phyloP scores from a whole-genome alignment of 2,329 filamentous ascomycete species.

The Monosporascus sp. region DNA sequence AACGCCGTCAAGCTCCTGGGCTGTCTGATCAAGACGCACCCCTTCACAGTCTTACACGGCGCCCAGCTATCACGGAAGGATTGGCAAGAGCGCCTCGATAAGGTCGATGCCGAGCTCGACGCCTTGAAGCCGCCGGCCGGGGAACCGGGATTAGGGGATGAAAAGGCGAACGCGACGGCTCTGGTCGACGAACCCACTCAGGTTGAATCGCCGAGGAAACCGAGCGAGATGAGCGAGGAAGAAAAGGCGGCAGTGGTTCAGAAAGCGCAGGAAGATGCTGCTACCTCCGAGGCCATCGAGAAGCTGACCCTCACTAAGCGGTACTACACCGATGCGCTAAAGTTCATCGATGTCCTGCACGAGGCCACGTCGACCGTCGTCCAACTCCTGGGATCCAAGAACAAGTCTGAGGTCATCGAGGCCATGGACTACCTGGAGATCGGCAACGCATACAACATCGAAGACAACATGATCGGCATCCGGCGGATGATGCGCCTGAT shows the following conservation, averaged over 20 bases:
- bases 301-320: conserved; percentile 82
- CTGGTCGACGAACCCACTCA: conserved; percentile 87
- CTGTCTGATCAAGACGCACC: conserved; percentile 86
- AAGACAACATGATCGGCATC: conserved; percentile 88
- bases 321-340: conserved; percentile 89
- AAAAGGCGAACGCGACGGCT: conserved; percentile 58
- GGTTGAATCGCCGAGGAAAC: conserved; percentile 63
- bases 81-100: conserved; percentile 77
- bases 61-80: conserved; percentile 79
- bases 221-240: conserved; percentile 67
- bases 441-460: conserved; percentile 91
- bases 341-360: conserved; percentile 89
- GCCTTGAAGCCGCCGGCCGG: conserved; percentile 73
- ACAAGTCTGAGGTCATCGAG: conserved; percentile 98
- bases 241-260: conserved; percentile 67
- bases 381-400: conserved; percentile 85
- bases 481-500: conserved; percentile 93
- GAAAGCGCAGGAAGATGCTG: conserved; percentile 80
- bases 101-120: conserved; percentile 76
- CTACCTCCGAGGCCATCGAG: conserved; percentile 80
- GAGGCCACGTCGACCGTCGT: conserved; percentile 74
- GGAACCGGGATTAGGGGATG: conserved; percentile 66
- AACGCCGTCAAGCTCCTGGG: conserved; percentile 92
- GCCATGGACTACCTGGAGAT: conserved; percentile 98
- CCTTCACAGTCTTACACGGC: conserved; percentile 87